Percentiles rank a stretch among this genome's conserved stretches.
Conservation (phyloP, 495 filamentous ascomycete genomes). For the Penicillium canescens region DNA sequence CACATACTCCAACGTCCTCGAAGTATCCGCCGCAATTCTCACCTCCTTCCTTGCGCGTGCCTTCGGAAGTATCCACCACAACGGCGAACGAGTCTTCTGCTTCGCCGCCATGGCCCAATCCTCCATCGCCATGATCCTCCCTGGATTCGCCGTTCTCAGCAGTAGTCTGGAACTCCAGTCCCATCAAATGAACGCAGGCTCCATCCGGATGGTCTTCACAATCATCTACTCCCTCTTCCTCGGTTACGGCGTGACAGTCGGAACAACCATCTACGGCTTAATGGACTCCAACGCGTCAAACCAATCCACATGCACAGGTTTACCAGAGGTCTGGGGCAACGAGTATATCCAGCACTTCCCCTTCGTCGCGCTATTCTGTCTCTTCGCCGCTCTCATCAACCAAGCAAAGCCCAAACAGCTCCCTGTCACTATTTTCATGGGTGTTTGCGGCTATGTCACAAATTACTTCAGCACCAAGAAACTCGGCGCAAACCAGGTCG, state of each 20-base stretch:
- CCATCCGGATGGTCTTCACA: constrained; percentile 88
- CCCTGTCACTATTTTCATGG: constrained; percentile 76
- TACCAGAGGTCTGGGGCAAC: constrained; percentile 38
- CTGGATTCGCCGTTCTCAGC: constrained; percentile 79
- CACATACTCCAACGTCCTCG: constrained; percentile 78
- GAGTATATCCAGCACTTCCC: constrained; percentile 50
- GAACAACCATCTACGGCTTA: constrained; percentile 83
- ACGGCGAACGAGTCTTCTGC: constrained; percentile 65
- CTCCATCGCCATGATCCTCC: constrained; percentile 85
- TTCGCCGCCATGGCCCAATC: constrained; percentile 87
- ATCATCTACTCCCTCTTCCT: constrained; percentile 93
- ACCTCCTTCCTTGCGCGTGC: constrained; percentile 82
- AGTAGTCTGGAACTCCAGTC: constrained; percentile 83
- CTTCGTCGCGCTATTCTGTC: constrained; percentile 69
- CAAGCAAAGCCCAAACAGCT: constrained; percentile 83
- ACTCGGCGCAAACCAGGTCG: constrained; percentile 74
- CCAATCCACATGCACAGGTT: constrained; percentile 56
- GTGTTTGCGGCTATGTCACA: constrained; percentile 74
- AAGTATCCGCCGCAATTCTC: constrained; percentile 77
- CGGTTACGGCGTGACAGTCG: constrained; percentile 93
- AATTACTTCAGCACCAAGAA: constrained; percentile 72
- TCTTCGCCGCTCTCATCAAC: constrained; percentile 79
- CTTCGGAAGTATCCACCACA: constrained; percentile 68
- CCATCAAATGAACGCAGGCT: constrained; percentile 79
- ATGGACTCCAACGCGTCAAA: constrained; percentile 73